These are phyloP conservation scores for Lactarius indigo DNA, from an alignment of 768 basidiomycete species.

Conservation along the genomic window DNA sequence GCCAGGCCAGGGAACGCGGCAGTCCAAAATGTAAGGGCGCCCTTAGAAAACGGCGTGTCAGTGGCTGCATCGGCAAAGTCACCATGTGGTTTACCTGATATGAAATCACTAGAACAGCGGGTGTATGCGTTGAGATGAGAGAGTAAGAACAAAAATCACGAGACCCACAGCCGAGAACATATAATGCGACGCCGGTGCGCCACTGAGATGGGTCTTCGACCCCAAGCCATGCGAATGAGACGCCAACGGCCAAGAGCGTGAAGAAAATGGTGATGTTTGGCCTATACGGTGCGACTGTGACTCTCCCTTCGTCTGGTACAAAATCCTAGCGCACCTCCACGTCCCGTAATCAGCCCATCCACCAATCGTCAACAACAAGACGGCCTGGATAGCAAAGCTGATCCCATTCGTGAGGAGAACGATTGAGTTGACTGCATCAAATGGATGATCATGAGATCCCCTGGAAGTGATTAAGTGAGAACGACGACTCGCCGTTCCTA, in stretches of 20 bases:
- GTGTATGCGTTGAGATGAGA: conserved; percentile 7
- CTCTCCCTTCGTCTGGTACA: neutral
- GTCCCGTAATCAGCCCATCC: conserved; percentile 82
- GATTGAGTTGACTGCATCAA: conserved; percentile 61
- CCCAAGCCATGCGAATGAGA: conserved; percentile 77
- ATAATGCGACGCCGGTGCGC: conserved; percentile 57
- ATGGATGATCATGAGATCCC: neutral
- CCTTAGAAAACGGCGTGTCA: conserved; percentile 39
- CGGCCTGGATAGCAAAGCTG: conserved; percentile 73
- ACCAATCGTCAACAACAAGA: conserved; percentile 59
- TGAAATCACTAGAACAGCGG: conserved; percentile 50
- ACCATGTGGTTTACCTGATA: conserved; percentile 49
- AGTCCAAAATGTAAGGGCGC: conserved; percentile 76
- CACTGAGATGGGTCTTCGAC: conserved; percentile 63
- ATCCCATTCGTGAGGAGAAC: conserved; percentile 77
- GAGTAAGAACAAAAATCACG: neutral
- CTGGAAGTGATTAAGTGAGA: neutral
- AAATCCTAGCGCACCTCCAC: conserved; percentile 53
- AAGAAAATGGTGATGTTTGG: conserved; percentile 78
- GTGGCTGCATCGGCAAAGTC: neutral
- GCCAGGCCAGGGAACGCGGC: conserved; percentile 79
- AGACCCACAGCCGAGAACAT: conserved; percentile 58
- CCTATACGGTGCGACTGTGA: conserved; percentile 32
- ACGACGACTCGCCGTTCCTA: conserved; percentile 51
- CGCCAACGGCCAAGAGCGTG: conserved; percentile 58